phyloP scores from a whole-genome alignment of 1,139 yeast species.

The Pichia sp. region DNA sequence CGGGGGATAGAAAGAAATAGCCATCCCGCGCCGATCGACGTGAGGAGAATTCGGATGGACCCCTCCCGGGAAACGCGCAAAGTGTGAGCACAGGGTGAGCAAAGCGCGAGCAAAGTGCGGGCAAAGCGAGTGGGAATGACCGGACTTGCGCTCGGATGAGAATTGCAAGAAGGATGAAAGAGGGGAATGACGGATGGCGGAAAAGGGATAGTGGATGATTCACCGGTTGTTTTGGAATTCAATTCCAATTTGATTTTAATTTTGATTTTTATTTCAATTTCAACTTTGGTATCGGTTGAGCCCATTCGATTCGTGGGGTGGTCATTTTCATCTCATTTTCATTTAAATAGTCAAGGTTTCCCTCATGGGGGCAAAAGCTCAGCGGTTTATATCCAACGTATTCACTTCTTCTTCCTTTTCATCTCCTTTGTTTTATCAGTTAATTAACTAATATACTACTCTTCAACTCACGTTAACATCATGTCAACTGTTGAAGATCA shows the following conservation, averaged over 20 bases:
- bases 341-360: neutral
- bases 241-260: no score
- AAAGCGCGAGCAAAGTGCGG: no score
- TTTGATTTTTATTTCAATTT: no score
- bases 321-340: no score
- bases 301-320: neutral
- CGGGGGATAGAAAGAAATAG: no score
- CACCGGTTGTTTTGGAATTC: no score
- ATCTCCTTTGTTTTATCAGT: neutral
- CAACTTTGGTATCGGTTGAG: neutral
- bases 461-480: neutral
- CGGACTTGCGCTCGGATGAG: neutral
- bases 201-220: neutral
- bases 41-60: neutral
- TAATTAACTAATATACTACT: neutral
- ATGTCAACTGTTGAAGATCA: slow-evolving; percentile 30
- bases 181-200: no score
- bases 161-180: no score
- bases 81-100: no score
- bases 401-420: neutral
- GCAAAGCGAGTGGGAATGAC: neutral
- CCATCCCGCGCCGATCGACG: neutral
- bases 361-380: neutral
- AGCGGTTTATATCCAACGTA: no score
- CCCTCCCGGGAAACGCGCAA: neutral